Percentiles rank a stretch among this genome's conserved stretches.
These are phyloP conservation scores for Candida saitoana DNA, from an alignment of 805 yeast genomes.

Conservation along the genomic window DNA sequence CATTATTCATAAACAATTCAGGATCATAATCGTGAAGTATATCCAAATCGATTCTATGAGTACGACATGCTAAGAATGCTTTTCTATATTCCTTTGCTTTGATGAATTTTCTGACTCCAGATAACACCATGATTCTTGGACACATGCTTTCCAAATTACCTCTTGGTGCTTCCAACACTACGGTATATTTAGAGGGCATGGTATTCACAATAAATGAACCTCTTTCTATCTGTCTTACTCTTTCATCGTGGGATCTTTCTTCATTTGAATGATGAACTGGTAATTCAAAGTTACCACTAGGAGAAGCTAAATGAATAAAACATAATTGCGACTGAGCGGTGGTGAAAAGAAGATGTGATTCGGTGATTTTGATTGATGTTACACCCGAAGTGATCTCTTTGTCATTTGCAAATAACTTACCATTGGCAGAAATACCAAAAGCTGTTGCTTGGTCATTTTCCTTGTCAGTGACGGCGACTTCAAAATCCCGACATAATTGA, in stretches of 20 bases:
- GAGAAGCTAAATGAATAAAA: constrained; percentile 64
- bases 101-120: constrained; percentile 74
- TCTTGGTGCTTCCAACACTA: constrained; percentile 88
- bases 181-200: constrained; percentile 78
- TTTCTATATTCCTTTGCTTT: constrained; percentile 50
- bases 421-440: constrained; percentile 73
- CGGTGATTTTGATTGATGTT: constrained; percentile 75
- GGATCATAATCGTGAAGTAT: constrained; percentile 86
- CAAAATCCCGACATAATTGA: constrained; percentile 58
- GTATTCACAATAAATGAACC: constrained; percentile 82
- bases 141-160: constrained; percentile 93
- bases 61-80: constrained; percentile 84
- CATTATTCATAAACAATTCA: constrained; percentile 54
- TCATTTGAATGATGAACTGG: constrained; percentile 21
- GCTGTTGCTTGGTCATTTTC: constrained; percentile 32
- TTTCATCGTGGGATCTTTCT: constrained; percentile 54
- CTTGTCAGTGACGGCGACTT: constrained; percentile 36
- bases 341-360: constrained; percentile 70
- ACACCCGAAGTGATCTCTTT: constrained; percentile 64
- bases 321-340: constrained; percentile 83
- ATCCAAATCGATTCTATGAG: constrained; percentile 89
- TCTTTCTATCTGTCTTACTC: constrained; percentile 83
- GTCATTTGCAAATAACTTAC: constrained; percentile 66
- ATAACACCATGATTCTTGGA: constrained; percentile 87
- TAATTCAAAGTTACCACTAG: constrained; percentile 28